A percentile compares a stretch with the other conserved stretches of the same genome.
Conservation (phyloP, 2,329 filamentous ascomycete species). For the Xylaria multiplex region DNA sequence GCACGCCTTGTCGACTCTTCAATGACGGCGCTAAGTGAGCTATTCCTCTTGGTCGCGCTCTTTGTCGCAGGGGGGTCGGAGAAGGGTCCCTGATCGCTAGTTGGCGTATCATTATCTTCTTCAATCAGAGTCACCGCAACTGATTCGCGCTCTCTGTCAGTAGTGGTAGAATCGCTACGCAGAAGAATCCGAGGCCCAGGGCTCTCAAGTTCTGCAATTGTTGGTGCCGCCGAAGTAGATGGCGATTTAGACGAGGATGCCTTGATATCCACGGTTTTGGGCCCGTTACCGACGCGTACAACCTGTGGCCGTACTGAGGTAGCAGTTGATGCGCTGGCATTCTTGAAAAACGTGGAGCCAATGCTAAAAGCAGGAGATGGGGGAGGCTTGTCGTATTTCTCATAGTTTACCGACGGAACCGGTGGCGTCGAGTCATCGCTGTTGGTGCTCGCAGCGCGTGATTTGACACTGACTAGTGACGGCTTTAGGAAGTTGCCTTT, state of each 20-base stretch:
- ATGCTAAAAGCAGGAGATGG: conserved; percentile 70
- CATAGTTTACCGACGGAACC: conserved; percentile 76
- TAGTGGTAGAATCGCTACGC: not conserved
- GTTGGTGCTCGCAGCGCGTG: conserved; percentile 64
- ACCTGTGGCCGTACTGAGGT: conserved; percentile 68
- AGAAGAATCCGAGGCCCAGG: conserved; percentile 38
- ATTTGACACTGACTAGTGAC: conserved; percentile 91
- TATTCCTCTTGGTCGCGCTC: conserved; percentile 52
- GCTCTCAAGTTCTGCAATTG: conserved; percentile 40
- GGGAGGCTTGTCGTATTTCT: conserved; percentile 60
- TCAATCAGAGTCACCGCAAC: conserved; percentile 61
- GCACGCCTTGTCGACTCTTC: conserved; percentile 61
- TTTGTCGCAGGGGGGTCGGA: conserved; percentile 60
- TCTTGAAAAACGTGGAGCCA: conserved; percentile 74
- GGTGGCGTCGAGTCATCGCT: conserved; percentile 70
- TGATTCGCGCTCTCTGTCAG: conserved; percentile 50
- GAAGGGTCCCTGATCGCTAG: conserved; percentile 67
- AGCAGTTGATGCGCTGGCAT: conserved; percentile 66
- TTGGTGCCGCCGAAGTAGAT: conserved; percentile 31
- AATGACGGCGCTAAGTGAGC: conserved; percentile 64
- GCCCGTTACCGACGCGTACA: conserved; percentile 64
- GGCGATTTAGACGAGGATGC: conserved; percentile 40
- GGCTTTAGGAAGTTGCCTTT: conserved; percentile 89
- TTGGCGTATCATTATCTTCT: conserved; percentile 61
- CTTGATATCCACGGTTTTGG: conserved; percentile 53